Evolutionary conservation across 805 yeast species (phyloP), one percentile per base, ranked within the genome.

Genomic region (Candida glaebosa): DNA sequence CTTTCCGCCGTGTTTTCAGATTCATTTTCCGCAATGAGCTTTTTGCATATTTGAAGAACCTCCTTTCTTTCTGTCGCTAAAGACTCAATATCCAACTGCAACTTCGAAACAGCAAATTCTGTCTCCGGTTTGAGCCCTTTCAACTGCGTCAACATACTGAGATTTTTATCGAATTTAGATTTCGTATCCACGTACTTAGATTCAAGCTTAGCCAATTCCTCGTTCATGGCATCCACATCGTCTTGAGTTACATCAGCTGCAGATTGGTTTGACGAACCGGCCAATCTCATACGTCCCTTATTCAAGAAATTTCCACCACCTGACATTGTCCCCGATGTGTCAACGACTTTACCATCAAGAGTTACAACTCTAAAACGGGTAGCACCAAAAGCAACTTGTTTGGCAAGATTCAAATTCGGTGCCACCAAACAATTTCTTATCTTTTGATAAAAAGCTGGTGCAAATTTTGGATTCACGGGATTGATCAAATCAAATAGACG

Each of bases 291-390:
- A 2, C 84, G 82, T 4, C 98, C 99, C 38, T 75, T 75, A 14
- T 76, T 73, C 6, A 73, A 76, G 31, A 75, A 69, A 41, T 73
- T 76, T 40, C 98, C 99, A 64, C 99, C 99, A 53, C 99, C 99
- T 36, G 95, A 81, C 82, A 95, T 82, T 1, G 97, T 87, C 61
- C 99, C 99, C 2, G 96, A 85, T 12, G 83, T 80, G 53, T 90
- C 97, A 42, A 93, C 91, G 17, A 93, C 68, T 52, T 88, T 84
- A 18, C 99, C 99, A 59, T 87, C 95, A 6, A 89, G 60, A 0
- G 98, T 89, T 0, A 95, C 98, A 18, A 91, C 98, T 52, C 95
- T 76, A 74, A 79, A 86, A 52, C 98, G 71, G 50, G 71, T 79
- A 3, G 73, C 62, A 1, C 95, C 93, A 65, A 84, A 91, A 0